Evolutionary conservation across 164 flowering plant species (phyloP), one percentile per base, ranked within the genome.

Genomic region (Kalanchoe fedtschenkoi): DNA sequence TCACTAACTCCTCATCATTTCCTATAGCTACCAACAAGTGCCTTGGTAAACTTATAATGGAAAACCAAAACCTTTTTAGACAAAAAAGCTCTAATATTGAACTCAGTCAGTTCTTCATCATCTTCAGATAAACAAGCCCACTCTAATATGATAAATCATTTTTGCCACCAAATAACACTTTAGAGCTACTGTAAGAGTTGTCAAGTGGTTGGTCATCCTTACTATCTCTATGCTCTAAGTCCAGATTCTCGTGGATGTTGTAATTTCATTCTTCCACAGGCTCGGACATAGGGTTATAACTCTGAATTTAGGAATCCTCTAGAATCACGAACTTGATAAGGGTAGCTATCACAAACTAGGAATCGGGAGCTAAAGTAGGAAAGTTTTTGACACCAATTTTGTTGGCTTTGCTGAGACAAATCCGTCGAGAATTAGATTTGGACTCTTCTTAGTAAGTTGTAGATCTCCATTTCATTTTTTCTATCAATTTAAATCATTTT

Each of bases 41-140:
- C n/a, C n/a, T n/a, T n/a, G n/a, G n/a, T n/a, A n/a, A n/a, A n/a
- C n/a, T n/a, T n/a, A n/a, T n/a, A 53, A 35, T 6, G 0, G 16
- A 26, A 14, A 39, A 16, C 39, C 26, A 57, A 14, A 66, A 80
- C 83, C 83, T 80, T 80, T 62, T 75, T 81, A 71, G 71, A 77
- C 61, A 80, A 65, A 61, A 80, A 75, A 5, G 77, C 77, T 66
- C 13, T 72, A 64, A 80, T 80, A 68, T 80, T 80, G 44, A 77
- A 75, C 66, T 80, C 83, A 15, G 83, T 80, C 26, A 77, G 68
- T 61, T 73, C 83, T 63, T 80, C 83, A 43, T 80, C 81, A 53
- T 80, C 83, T 62, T 77, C 83, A 16, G 74, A 68, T 14, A 68
- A 62, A 33, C 71, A 75, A 38, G 69, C 26, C 61, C 77, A 64